Conservation (phyloP, 176 grass and related monocot species). For the Musa beccarii region DNA sequence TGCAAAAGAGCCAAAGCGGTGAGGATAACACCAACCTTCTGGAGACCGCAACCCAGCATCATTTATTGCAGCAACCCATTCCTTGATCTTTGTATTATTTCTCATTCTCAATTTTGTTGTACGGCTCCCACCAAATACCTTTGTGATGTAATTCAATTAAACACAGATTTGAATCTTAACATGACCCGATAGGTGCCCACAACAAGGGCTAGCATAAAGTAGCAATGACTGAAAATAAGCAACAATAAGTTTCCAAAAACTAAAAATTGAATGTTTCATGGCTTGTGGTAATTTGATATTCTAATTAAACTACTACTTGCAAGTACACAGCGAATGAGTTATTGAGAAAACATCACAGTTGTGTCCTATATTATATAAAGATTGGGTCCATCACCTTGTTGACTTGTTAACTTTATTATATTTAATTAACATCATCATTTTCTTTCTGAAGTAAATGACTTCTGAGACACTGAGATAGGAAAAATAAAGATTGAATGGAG, state of each 20-base stretch:
- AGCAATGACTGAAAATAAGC: background rate
- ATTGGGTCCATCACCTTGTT: too few species aligned
- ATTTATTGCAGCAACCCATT: conserved; percentile 72
- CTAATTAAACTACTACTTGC: background rate
- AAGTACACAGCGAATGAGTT: background rate
- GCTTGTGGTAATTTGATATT: background rate
- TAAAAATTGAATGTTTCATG: background rate
- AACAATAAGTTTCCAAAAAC: too few species aligned
- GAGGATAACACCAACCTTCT: conserved; percentile 67
- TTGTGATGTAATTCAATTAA: conserved; percentile 10
- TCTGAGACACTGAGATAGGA: too few species aligned
- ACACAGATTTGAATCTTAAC: background rate
- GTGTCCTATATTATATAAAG: too few species aligned
- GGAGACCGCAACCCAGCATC: conserved; percentile 45
- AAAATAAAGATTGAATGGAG: too few species aligned
- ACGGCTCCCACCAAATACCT: conserved; percentile 59
- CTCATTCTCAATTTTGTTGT: conserved; percentile 52
- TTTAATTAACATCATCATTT: too few species aligned
- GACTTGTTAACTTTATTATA: too few species aligned
- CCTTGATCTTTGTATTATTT: conserved; percentile 54
- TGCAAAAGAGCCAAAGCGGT: conserved; percentile 73
- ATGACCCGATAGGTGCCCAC: too few species aligned
- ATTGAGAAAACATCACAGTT: too few species aligned
- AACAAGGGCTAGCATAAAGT: background rate
- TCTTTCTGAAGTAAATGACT: too few species aligned